These are phyloP conservation scores for Litsea cubeba DNA, from an alignment of 164 flowering plant genomes.

Conservation along the genomic window DNA sequence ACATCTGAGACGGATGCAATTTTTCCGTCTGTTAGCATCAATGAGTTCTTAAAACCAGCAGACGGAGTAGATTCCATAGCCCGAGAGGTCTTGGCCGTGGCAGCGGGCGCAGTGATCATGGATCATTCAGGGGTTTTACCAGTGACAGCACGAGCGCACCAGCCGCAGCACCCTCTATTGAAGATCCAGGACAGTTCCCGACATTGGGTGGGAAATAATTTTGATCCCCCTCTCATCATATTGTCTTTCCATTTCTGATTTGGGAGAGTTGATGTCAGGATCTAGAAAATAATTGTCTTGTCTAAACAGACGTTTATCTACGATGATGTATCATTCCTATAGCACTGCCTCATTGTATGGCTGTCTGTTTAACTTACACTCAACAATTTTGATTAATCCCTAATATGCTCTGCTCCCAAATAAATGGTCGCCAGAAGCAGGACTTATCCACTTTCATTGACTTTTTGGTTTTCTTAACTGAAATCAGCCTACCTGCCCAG, in stretches of 20 bases:
- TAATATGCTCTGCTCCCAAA: too few relatives aligned
- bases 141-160: slow-evolving; percentile 18
- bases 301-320: neutral
- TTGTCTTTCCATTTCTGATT: slow-evolving; percentile 1
- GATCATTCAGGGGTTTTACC: slow-evolving; percentile 40
- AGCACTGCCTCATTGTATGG: neutral
- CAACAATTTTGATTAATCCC: neutral
- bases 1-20: neutral
- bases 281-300: slow-evolving; percentile 7
- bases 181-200: slow-evolving; percentile 18
- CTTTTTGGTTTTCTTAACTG: too few relatives aligned
- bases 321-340: slow-evolving; percentile 1
- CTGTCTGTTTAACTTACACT: neutral
- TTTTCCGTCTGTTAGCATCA: slow-evolving; percentile 67
- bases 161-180: slow-evolving; percentile 8
- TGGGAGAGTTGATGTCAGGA: slow-evolving; percentile 10
- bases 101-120: slow-evolving; percentile 49
- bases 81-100: slow-evolving; percentile 74
- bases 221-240: neutral
- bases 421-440: too few relatives aligned
- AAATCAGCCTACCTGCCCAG: too few relatives aligned
- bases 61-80: slow-evolving; percentile 55
- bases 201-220: slow-evolving; percentile 14
- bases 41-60: slow-evolving; percentile 87
- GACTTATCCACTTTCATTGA: too few relatives aligned